phyloP scores from a whole-genome alignment of 208 protist species.

The Leishmania braziliensis region DNA sequence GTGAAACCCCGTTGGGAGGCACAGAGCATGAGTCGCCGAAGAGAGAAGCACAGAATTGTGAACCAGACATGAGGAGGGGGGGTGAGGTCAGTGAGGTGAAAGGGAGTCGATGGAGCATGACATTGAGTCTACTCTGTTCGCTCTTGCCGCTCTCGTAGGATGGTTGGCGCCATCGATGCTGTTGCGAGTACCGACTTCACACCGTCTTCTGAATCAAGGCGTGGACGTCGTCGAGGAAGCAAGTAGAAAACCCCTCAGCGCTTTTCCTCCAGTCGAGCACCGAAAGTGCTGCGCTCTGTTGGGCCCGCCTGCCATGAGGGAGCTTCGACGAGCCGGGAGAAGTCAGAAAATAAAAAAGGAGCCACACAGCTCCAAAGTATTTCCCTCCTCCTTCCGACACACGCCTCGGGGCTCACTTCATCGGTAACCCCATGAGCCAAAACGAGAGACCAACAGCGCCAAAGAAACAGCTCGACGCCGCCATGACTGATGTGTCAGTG shows the following conservation, averaged over 20 bases:
- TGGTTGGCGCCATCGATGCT: background rate
- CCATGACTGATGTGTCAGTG: background rate
- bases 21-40: background rate
- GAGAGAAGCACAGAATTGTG: background rate
- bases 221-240: background rate
- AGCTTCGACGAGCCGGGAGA: background rate
- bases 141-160: background rate
- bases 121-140: background rate
- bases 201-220: background rate
- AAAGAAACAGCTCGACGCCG: conserved; percentile 6
- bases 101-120: background rate
- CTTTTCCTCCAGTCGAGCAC: background rate
- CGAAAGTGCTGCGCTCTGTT: background rate
- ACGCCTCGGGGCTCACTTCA: background rate
- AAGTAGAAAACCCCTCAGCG: background rate
- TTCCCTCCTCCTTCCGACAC: background rate
- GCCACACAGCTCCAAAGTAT: background rate
- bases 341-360: background rate
- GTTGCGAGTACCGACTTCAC: background rate
- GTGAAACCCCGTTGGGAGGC: background rate
- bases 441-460: background rate
- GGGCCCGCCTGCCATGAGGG: background rate
- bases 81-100: no score
- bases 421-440: conserved; percentile 13
- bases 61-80: background rate